Evolutionary conservation across 805 yeast species (phyloP).

Genomic region (Candida oleophila): DNA sequence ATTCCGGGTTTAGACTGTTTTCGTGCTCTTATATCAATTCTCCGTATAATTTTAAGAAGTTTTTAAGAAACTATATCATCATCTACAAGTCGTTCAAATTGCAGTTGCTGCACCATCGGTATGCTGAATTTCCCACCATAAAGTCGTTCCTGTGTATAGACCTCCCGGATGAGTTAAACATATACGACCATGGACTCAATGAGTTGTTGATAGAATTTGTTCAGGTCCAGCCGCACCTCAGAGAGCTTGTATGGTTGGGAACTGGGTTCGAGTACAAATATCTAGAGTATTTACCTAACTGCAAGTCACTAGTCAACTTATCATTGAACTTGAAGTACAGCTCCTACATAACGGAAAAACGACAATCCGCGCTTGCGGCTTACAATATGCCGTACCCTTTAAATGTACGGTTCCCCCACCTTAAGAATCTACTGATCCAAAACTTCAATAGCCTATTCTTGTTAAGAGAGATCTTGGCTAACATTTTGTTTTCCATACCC

Average conservation of each 20-base stretch:
- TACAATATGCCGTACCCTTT: not conserved
- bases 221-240: conserved; percentile 18
- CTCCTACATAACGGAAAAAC: conserved; percentile 9
- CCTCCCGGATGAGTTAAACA: conserved; percentile 43
- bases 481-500: conserved; percentile 13
- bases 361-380: not conserved
- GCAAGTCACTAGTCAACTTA: conserved; percentile 20
- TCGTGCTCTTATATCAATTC: conserved; percentile 34
- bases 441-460: conserved; percentile 31
- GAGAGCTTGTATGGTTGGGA: conserved; percentile 32
- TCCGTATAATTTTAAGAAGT: conserved; percentile 38
- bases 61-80: conserved; percentile 19
- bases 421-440: conserved; percentile 31
- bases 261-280: conserved; percentile 29
- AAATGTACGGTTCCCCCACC: conserved; percentile 21
- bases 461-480: conserved; percentile 18
- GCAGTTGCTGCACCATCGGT: not conserved
- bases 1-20: not conserved
- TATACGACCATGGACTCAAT: conserved; percentile 30
- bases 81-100: conserved; percentile 4
- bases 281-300: conserved; percentile 30
- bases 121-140: conserved; percentile 12
- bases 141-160: conserved; percentile 29
- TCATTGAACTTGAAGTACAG: conserved; percentile 29
- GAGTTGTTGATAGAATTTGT: conserved; percentile 26